Base-by-base conservation (phyloP, 1,284 basidiomycete genomes). In the Waitea zeae region DNA sequence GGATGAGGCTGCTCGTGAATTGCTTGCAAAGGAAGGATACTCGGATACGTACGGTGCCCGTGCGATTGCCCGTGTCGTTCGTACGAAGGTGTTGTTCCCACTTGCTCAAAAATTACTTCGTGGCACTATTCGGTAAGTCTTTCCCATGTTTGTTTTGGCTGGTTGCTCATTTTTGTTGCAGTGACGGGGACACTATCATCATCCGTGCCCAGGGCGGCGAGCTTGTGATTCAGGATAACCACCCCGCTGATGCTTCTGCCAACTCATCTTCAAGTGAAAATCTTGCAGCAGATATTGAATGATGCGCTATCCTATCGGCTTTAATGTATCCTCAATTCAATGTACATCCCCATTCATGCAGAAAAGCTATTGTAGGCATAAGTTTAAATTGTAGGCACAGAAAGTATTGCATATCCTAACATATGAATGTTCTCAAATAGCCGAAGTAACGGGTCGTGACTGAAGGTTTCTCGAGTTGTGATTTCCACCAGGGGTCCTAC, bases 21-120 rank as follows among this genome's bases (percentile, higher is more conserved):
- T 81, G 82, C 63, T 96, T 4, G 82, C 79, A 0, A 49, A 68
- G 40, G 61, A 75, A 37, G 92, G 92, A 0, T 93, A 88, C 53
- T 84, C 84, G 11, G 74, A 87, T 33, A 54, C 77, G 15, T 96
- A 90, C 52, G 80, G 90, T 13, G 90, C 89, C 0, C 64, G 90
- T 19, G 81, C 84, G 9, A 81, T 89, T 36, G 76, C 77, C 18
- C 59, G 83, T 17, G 70, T 86, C n/a, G 76, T 89, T 6, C 61
- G 79, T 39, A 76, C 73, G 37, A 68, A 79, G 45, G 75, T 89
- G 7, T 52, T 86, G 24, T 82, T 82, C 59, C 80, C 78, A 17
- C 58, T 89, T 14, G 82, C 86, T 0, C 67, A 71, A 48, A 80
- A 76, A 49, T 44, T 89, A 47, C 54, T 90, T 42, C 63, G 62